Percentiles rank a stretch among this genome's conserved stretches.
Evolutionary conservation across 805 yeast genomes (phyloP).

Genomic region (Wickerhamomyces sydowiorum): DNA sequence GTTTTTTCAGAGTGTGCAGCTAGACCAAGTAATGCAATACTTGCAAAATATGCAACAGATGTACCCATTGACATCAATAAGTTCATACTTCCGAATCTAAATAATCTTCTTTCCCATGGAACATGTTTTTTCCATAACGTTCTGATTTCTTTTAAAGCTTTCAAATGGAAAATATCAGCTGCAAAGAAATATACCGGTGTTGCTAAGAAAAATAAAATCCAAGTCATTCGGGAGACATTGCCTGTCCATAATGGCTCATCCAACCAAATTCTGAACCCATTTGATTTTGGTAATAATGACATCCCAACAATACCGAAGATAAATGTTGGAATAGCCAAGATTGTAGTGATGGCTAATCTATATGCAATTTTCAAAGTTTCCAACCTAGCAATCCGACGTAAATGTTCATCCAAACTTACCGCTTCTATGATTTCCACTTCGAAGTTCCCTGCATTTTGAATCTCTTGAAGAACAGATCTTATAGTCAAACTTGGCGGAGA

Average conservation of each 20-base stretch:
- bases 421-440: conserved; percentile 49
- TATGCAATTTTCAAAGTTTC: conserved; percentile 42
- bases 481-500: conserved; percentile 46
- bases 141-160: conserved; percentile 54
- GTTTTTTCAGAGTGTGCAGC: conserved; percentile 28
- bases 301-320: conserved; percentile 64
- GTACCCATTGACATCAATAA: conserved; percentile 70
- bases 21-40: conserved; percentile 48
- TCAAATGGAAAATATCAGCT: conserved; percentile 65
- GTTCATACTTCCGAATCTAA: conserved; percentile 76
- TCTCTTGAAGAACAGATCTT: conserved; percentile 45
- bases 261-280: conserved; percentile 44
- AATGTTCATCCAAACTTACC: conserved; percentile 57
- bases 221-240: conserved; percentile 51
- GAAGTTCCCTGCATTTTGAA: conserved; percentile 41
- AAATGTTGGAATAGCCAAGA: conserved; percentile 63
- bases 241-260: conserved; percentile 61
- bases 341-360: conserved; percentile 43
- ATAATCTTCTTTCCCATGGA: conserved; percentile 48
- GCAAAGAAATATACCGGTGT: conserved; percentile 74
- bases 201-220: conserved; percentile 59
- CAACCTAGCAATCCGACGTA: conserved; percentile 38
- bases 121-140: conserved; percentile 53
- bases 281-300: conserved; percentile 44
- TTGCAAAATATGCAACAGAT: conserved; percentile 62